Evolutionary conservation across 2,329 filamentous ascomycete genomes (phyloP).

Genomic region (Cercospora zeina): DNA sequence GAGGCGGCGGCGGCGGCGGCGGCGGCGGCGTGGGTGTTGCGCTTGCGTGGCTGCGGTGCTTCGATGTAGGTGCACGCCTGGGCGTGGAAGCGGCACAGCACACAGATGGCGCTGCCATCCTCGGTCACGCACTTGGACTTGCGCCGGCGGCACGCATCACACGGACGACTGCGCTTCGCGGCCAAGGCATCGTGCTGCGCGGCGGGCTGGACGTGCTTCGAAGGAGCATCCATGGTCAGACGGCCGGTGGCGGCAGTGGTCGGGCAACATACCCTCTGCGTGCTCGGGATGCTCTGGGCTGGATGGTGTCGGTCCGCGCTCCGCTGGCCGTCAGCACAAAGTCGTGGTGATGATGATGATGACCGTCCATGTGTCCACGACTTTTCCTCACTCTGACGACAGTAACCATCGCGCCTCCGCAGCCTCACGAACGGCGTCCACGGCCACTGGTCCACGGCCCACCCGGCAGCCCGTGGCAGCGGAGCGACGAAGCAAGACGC

Average conservation of each 20-base stretch:
- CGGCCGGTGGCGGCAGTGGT: background rate
- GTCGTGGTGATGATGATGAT: too few relatives aligned
- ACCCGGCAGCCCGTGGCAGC: too few relatives aligned
- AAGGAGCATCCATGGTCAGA: conserved; percentile 9
- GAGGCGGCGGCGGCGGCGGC: conserved; percentile 9
- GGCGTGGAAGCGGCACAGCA: conserved; percentile 54
- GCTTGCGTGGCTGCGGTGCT: conserved; percentile 30
- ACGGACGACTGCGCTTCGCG: conserved; percentile 25
- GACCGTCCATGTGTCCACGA: too few relatives aligned
- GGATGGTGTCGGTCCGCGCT: background rate
- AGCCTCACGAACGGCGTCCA: conserved; percentile 13
- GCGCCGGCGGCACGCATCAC: conserved; percentile 30
- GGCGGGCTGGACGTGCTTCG: conserved; percentile 16
- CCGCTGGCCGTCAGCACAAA: background rate
- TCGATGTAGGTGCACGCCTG: conserved; percentile 74
- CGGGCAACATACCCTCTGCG: background rate
- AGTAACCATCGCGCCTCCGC: too few relatives aligned
- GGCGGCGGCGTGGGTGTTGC: conserved; percentile 17
- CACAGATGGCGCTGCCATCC: conserved; percentile 29
- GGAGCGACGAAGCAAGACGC: background rate
- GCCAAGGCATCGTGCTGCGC: conserved; percentile 15
- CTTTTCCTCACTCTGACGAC: too few relatives aligned
- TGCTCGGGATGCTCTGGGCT: too few relatives aligned
- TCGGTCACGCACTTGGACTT: conserved; percentile 36
- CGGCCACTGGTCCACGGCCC: conserved; percentile 9